A percentile compares a stretch with the other conserved stretches of the same genome.
Evolutionary conservation across 257 asterid species (phyloP).

Genomic region (Plantago major): DNA sequence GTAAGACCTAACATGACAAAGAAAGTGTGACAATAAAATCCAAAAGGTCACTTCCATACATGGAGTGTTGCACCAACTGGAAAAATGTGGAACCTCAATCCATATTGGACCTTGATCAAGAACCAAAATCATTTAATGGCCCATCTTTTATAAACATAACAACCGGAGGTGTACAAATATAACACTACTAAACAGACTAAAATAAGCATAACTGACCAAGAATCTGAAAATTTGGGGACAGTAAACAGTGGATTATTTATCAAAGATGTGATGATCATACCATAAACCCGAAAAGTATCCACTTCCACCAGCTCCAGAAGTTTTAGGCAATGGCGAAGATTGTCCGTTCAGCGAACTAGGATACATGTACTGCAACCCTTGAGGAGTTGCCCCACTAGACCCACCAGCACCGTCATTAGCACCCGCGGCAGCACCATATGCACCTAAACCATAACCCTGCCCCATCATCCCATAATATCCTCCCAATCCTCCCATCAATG

Average conservation of each 20-base stretch:
- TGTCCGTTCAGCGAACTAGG: conserved; percentile 45
- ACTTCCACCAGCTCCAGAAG: conserved; percentile 33
- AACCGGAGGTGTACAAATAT: too few species aligned
- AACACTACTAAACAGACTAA: too few species aligned
- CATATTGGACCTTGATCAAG: too few species aligned
- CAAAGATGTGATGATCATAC: conserved; percentile 29
- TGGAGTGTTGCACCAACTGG: too few species aligned
- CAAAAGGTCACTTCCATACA: neutral
- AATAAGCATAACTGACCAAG: too few species aligned
- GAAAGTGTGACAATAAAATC: too few species aligned
- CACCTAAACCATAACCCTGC: conserved; percentile 38
- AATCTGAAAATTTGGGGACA: too few species aligned
- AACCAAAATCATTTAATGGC: too few species aligned
- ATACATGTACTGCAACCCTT: conserved; percentile 46
- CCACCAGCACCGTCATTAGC: conserved; percentile 34
- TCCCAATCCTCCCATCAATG: conserved; percentile 58
- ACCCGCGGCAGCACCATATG: conserved; percentile 27
- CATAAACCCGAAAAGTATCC: conserved; percentile 35
- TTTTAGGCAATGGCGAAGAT: conserved; percentile 32
- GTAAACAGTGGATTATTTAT: neutral
- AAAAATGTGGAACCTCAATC: too few species aligned
- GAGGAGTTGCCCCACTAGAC: conserved; percentile 31
- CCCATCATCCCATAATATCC: conserved; percentile 60
- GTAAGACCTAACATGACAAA: too few species aligned
- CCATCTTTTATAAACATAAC: too few species aligned